A percentile compares a stretch with the other conserved stretches of the same genome.
Evolutionary conservation across 2,329 filamentous ascomycete species (phyloP).

Genomic region (Nemania sp.): DNA sequence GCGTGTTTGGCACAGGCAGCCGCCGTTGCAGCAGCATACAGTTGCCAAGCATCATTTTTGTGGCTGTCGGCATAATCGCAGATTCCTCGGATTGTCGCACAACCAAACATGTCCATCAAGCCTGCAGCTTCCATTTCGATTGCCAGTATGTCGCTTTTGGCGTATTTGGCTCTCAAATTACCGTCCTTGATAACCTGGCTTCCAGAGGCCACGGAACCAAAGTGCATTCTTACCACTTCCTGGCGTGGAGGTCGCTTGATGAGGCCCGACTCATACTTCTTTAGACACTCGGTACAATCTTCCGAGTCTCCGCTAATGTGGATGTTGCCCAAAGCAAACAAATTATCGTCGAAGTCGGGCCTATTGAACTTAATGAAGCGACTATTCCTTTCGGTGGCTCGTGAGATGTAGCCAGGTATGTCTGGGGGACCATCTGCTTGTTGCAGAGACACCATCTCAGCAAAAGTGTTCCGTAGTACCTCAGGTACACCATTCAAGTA

Average conservation of each 20-base stretch:
- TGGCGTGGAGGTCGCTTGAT: background rate
- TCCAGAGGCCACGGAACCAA: slow-evolving; percentile 14
- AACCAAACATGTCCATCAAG: slow-evolving; percentile 7
- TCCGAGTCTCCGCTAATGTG: background rate
- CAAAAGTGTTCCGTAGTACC: too few species aligned
- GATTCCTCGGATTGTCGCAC: slow-evolving; percentile 18
- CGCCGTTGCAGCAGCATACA: slow-evolving; percentile 13
- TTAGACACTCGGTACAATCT: background rate
- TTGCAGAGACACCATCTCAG: too few species aligned
- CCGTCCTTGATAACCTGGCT: slow-evolving; percentile 7
- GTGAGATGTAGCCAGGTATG: slow-evolving; percentile 11
- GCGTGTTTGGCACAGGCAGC: slow-evolving; percentile 17
- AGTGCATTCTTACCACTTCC: background rate
- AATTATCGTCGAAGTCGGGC: slow-evolving; percentile 23
- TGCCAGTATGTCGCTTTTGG: background rate
- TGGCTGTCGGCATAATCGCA: slow-evolving; percentile 24
- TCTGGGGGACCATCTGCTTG: too few species aligned
- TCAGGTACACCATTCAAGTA: too few species aligned
- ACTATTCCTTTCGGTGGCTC: slow-evolving; percentile 12
- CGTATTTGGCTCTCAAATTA: background rate
- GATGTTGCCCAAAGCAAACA: slow-evolving; percentile 23
- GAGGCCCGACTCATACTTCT: too few species aligned
- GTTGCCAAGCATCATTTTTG: slow-evolving; percentile 19
- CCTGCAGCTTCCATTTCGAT: slow-evolving; percentile 25
- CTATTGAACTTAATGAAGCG: background rate